Evolutionary conservation across 1,139 yeast species (phyloP), one percentile per base, ranked within the genome.

Genomic region (Candida pseudoviswanathii): DNA sequence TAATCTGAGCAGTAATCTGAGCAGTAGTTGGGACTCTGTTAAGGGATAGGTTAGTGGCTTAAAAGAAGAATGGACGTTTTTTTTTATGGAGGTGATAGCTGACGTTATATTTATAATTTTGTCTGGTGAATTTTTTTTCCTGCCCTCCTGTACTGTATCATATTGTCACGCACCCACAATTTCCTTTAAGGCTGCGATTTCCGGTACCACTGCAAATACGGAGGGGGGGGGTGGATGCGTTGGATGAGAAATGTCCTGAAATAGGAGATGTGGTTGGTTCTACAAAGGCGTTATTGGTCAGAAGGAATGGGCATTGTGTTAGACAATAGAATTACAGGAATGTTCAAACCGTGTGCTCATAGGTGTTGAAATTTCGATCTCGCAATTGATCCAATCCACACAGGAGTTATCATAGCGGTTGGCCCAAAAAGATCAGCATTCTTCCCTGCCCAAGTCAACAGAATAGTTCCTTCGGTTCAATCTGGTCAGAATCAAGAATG

Each of bases 91-190:
- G 29, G 29, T 27, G 42, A 39, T 27, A 39, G 11, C 16, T 39
- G 21, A 10, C 33, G 33, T 37, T 39, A 39, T 39, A 39, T 39
- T 39, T 39, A 39, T 39, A 39, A 39, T 27, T 39, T 39, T 39
- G 11, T 39, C 25, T 16, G 26, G 11, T 39, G 32, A 27, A 11
- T 39, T 39, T 27, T 39, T 39, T 39, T 6, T 38, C 41, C 32
- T 38, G 16, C 16, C 16, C 16, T 16, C 16, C 16, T 16, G 16
- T 16, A 16, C 16, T 16, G 16, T 16, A 16, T 16, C 16, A 16
- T 16, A 27, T 8, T 27, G 30, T 7, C 32, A 25, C 30, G 24
- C 27, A 37, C 30, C 30, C 30, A 27, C 30, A 27, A 27, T 27
- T 27, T 27, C 30, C 8, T 27, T 8, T 27, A 27, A 27, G 9